Base-by-base conservation (phyloP, 2,329 filamentous ascomycete species). In the Geosmithia morbida region DNA sequence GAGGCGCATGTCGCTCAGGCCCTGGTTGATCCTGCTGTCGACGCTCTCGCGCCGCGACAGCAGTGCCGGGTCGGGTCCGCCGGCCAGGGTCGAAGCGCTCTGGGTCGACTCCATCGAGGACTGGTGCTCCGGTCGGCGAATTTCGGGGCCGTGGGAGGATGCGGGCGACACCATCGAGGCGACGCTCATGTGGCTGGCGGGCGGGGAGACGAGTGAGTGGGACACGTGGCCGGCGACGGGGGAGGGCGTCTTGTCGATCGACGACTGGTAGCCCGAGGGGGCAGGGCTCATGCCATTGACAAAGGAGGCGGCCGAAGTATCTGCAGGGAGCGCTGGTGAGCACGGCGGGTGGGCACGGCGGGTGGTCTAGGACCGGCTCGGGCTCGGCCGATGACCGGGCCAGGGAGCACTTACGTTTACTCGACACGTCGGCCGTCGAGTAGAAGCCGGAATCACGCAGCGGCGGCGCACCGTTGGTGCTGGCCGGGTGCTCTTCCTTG, bases 1-100 rank as follows among this genome's bases (percentile, higher is more conserved):
- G 45, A 89, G 70, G 53, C 79, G 73, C 63, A 89, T 73, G 43
- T 85, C 81, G 48, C 72, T 75, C 61, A 89, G 81, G 43, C 75
- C 75, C 53, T 80, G 77, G 56, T 86, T 85, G 60, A 89, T 81
- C 51, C 84, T 76, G 61, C 84, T 87, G 61, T 89, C 85, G 4
- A 89, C 82, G 55, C 85, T 89, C 64, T 87, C 85, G 46, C 85
- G 77, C 49, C 83, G 75, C 44, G 81, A 79, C 45, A 26, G 49
- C 51, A 16, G 53, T 49, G 19, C 81, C 72, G 2, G 65, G 57
- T 22, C 66, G 61, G 44, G 63, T 61, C 29, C 63, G 26, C 66
- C 58, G 22, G 57, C 62, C 49, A 63, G 50, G 4, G 59, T 57
- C 41, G 60, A 55, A 20, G 58, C 57, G 20, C 53, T 59, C 4